Base-by-base conservation (phyloP, 352 stramenopile genomes). In the Phytophthora podocarpi region DNA sequence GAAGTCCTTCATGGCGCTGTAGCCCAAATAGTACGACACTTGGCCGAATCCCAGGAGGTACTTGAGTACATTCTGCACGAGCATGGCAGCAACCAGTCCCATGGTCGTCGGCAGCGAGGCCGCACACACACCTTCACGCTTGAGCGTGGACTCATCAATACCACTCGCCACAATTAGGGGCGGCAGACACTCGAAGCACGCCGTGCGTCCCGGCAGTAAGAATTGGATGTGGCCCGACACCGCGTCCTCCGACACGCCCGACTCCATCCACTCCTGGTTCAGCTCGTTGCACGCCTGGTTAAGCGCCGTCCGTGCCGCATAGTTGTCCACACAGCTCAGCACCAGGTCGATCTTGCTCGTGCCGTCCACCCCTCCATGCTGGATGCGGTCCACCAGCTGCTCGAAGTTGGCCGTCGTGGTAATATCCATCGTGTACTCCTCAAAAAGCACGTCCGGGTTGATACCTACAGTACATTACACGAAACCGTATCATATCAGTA, bases 281-380 rank as follows among this genome's bases (percentile, higher is more conserved):
- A 92, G 72, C 64, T 96, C 86, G 42, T 91, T 96, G 59, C 89
- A 96, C 37, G 87, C 88, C 58, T 94, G 80, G 59, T 97, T 97
- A 41, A 97, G 76, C 12, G 88, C 77, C 52, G 88, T 95, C 10
- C 89, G 82, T 0, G 89, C 89, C 9, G 85, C 85, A 58, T 96
- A 97, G 64, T 97, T 97, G 79, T 97, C 89, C 31, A 97, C 89
- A 55, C 89, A 97, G 56, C 81, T 93, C 18, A 97, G 76, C 35
- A 97, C 87, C 15, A 97, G 53, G 58, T 96, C 84, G 26, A 97
- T 74, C 23, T 78, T 78, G 24, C 72, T 77, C 34, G 39, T 46
- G 23, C 69, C 74, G 35, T 91, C 75, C 7, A 95, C 61, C 13
- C 81, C 74, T 30, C 89, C 87, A 53, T 88, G 71, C n/a, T 76